Base-by-base conservation (phyloP, 192 early-diverging fungal genomes). In the Rhizophagus prolifer region DNA sequence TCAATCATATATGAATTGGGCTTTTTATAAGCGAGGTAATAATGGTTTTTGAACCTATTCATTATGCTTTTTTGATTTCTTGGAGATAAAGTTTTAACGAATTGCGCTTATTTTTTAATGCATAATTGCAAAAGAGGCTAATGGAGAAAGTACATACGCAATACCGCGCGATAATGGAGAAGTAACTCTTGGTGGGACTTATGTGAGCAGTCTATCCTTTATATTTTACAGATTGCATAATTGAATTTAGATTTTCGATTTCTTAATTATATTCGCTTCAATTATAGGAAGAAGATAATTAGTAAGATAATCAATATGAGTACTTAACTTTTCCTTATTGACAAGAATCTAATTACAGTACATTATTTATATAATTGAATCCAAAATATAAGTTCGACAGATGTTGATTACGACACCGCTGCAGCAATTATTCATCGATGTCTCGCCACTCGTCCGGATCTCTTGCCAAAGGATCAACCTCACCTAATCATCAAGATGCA, bases 111-210 rank as follows among this genome's bases (percentile, higher is more conserved):
- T 50, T 50, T 50, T 13, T 0, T 50, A 16, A 50, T 19, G 50
- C 19, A 54, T 54, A 54, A 54, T 54, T 5, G 16, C 61, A 63
- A 63, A 63, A 63, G 58, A 36, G 30, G 38, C 34, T 71, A 72
- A 63, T 41, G 84, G 79, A 28, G 80, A 66, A 8, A 84, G 88
- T 46, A 86, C 88, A 9, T 94, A 94, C 74, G 86, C 92, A 8
- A 95, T 95, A 66, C 94, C 93, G 2, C 87, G 93, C 21, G 90
- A 88, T 25, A 90, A 92, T 80, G 93, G 92, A 23, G 87, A 88
- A 47, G 91, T 93, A 19, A 82, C 92, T 59, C 76, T 95, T 1
- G 94, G 93, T 16, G 93, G 93, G 21, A 93, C 93, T 9, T 59
- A 38, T 59, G 71, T 54, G 28, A 70, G 69, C 23, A 54, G 31